Conservation (phyloP, 768 basidiomycete species). For the Rhodotorula taiwanensis region DNA sequence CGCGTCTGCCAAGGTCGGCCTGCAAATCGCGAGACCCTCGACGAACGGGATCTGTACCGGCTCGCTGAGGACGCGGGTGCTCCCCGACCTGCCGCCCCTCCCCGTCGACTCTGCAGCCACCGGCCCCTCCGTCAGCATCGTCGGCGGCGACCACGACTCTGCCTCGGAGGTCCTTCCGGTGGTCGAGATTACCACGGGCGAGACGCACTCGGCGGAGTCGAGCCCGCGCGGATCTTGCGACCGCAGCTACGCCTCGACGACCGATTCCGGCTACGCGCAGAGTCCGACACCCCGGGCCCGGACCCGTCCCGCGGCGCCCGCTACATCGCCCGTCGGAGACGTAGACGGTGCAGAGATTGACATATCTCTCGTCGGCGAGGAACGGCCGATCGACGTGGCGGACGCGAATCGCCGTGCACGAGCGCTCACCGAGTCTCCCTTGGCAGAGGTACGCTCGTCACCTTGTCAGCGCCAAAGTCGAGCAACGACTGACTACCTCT, state of each 20-base stretch:
- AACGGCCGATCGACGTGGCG: too few species aligned
- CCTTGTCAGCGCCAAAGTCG: too few species aligned
- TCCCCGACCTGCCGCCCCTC: constrained; percentile 14
- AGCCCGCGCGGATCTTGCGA: neutral
- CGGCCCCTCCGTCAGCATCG: neutral
- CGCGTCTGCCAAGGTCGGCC: neutral
- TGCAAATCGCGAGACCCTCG: neutral
- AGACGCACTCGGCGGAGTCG: neutral
- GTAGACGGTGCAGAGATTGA: constrained; percentile 15
- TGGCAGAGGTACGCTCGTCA: constrained; percentile 20
- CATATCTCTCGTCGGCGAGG: neutral
- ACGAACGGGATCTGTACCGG: constrained; percentile 30
- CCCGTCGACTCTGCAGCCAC: neutral
- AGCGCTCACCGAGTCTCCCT: constrained; percentile 27
- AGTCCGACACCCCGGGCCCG: too few species aligned
- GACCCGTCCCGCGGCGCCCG: neutral
- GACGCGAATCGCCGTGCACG: constrained; percentile 19
- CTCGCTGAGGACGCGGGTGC: constrained; percentile 15
- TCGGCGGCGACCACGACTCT: neutral
- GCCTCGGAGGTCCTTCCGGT: constrained; percentile 1
- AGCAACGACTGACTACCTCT: neutral
- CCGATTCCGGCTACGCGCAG: constrained; percentile 28
- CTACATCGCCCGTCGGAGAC: constrained; percentile 4
- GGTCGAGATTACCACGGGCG: too few species aligned
- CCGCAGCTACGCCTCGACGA: neutral